Evolutionary conservation across 768 basidiomycete genomes (phyloP).

Genomic region (Trametopsis cervina): DNA sequence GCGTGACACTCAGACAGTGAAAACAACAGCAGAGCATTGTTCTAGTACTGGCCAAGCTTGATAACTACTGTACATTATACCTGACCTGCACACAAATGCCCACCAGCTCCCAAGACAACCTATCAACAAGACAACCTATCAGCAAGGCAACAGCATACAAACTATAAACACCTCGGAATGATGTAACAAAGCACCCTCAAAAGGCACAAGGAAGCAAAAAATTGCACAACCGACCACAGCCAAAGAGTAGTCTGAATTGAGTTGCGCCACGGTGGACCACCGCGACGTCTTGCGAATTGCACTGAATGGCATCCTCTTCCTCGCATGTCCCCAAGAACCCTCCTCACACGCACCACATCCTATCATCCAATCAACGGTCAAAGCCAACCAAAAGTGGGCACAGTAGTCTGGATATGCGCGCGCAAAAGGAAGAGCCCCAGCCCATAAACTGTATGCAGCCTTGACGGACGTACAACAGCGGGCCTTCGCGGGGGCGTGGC

Average conservation of each 20-base stretch:
- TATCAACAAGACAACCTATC: too few species aligned
- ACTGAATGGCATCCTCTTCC: neutral
- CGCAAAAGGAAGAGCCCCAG: neutral
- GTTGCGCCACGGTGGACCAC: neutral
- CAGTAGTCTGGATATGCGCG: neutral
- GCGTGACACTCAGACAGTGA: too few species aligned
- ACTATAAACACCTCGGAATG: neutral
- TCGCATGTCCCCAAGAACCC: neutral
- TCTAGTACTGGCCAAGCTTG: too few species aligned
- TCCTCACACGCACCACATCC: neutral
- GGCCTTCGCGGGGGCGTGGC: too few species aligned
- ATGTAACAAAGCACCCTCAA: neutral
- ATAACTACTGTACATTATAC: too few species aligned
- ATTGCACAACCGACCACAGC: neutral
- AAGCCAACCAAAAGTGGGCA: neutral
- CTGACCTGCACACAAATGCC: too few species aligned
- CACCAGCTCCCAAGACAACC: too few species aligned
- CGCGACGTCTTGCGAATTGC: neutral
- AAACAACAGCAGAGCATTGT: too few species aligned
- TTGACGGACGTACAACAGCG: too few species aligned
- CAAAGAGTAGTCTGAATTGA: conserved; percentile 3
- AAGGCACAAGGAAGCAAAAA: neutral
- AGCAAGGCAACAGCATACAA: too few species aligned
- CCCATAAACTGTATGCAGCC: too few species aligned
- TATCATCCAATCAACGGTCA: neutral